Conservation (phyloP, 129 eudicot species). For the Helianthus tuberosus region DNA sequence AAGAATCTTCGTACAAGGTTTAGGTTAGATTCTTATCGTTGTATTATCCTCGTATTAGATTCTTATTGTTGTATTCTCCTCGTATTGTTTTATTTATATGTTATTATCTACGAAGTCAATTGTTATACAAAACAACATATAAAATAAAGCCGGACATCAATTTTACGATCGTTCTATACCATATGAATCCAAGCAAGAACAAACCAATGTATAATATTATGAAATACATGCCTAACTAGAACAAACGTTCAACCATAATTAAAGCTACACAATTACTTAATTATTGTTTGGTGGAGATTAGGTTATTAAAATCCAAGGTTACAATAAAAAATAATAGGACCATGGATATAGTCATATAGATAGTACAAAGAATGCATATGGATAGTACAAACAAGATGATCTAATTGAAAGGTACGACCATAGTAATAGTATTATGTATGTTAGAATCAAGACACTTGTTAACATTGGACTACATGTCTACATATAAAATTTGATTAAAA, state of each 20-base stretch:
- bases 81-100: neutral
- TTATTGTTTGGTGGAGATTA: slow-evolving; percentile 4
- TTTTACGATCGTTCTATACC: neutral
- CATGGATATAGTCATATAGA: neutral
- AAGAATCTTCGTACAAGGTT: neutral
- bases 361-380: slow-evolving; percentile 6
- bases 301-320: slow-evolving; percentile 22
- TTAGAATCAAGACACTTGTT: neutral
- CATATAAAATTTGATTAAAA: neutral
- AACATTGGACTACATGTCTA: neutral
- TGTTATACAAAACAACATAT: neutral
- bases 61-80: neutral
- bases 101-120: neutral
- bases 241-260: neutral
- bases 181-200: neutral
- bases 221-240: slow-evolving; percentile 19
- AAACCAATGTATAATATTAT: neutral
- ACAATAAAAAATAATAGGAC: neutral
- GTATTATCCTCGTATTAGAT: neutral
- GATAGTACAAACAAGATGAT: slow-evolving; percentile 13
- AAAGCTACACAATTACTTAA: neutral
- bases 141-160: slow-evolving; percentile 1
- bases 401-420: neutral
- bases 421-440: neutral
- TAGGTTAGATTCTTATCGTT: neutral